A percentile compares a stretch with the other conserved stretches of the same genome.
Evolutionary conservation across 2,329 filamentous ascomycete species (phyloP).

Genomic region (Neopestalotiopsis sp.): DNA sequence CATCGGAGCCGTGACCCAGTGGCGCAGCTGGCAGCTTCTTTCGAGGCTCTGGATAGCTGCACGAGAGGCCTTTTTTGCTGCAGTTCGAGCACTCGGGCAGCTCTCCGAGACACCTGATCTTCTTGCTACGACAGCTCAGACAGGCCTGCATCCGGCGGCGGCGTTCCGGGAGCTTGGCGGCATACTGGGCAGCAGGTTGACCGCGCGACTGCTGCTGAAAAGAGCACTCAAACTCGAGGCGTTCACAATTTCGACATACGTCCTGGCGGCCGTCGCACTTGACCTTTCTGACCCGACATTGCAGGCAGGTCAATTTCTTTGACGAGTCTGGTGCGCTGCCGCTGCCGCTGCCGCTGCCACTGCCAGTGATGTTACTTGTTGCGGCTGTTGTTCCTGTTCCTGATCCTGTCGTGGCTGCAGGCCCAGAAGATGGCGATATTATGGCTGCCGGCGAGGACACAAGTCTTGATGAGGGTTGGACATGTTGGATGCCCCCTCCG

Average conservation of each 20-base stretch:
- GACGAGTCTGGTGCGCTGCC: neutral
- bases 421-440: neutral
- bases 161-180: conserved; percentile 31
- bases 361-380: neutral
- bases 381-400: neutral
- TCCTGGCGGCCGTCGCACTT: conserved; percentile 36
- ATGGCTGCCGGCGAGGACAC: neutral
- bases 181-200: conserved; percentile 27
- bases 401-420: neutral
- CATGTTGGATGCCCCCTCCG: neutral
- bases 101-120: conserved; percentile 36
- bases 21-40: conserved; percentile 17
- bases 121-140: conserved; percentile 34
- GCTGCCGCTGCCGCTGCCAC: no score
- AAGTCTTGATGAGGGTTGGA: neutral
- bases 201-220: conserved; percentile 33
- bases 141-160: conserved; percentile 37
- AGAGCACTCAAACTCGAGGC: conserved; percentile 39
- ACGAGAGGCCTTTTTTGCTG: conserved; percentile 29
- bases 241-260: conserved; percentile 38
- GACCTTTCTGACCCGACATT: conserved; percentile 29
- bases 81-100: conserved; percentile 35
- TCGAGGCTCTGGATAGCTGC: conserved; percentile 29
- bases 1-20: neutral
- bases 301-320: conserved; percentile 26